Conservation (phyloP, 768 basidiomycete species). For the Imleria badia region DNA sequence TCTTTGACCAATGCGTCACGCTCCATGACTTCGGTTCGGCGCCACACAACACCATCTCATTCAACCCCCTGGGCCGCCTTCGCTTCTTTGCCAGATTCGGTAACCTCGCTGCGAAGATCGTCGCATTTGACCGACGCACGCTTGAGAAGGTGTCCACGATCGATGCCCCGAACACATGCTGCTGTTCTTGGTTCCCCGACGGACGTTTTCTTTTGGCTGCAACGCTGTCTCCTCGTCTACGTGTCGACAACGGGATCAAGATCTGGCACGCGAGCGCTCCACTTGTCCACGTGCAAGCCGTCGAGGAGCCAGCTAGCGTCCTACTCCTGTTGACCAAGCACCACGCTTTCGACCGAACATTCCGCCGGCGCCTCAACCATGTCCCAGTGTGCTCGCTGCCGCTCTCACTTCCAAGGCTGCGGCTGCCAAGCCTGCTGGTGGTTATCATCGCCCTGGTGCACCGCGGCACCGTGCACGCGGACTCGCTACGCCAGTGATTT, state of each 20-base stretch:
- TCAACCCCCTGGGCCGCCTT: conserved; percentile 91
- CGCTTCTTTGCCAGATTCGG: conserved; percentile 93
- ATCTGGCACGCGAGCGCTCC: conserved; percentile 91
- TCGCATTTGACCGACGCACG: conserved; percentile 86
- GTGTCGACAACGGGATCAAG: conserved; percentile 97
- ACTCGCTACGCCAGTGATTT: conserved; percentile 81
- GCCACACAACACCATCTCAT: conserved; percentile 92
- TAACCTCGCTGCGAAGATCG: conserved; percentile 92
- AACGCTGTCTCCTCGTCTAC: conserved; percentile 89
- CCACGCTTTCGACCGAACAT: conserved; percentile 66
- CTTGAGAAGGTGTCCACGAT: too few species aligned
- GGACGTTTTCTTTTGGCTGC: conserved; percentile 93
- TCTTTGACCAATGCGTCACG: conserved; percentile 88
- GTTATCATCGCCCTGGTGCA: conserved; percentile 94
- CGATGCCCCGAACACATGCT: conserved; percentile 90
- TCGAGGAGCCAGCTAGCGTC: conserved; percentile 86
- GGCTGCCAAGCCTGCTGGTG: too few species aligned
- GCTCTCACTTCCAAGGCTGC: conserved; percentile 54
- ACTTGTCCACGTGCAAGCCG: conserved; percentile 77
- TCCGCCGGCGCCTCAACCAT: conserved; percentile 67
- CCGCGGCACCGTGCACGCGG: too few species aligned
- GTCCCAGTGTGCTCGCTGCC: conserved; percentile 51
- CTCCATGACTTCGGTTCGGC: conserved; percentile 89
- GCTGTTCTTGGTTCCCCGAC: conserved; percentile 95
- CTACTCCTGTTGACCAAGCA: too few species aligned